A percentile compares a stretch with the other conserved stretches of the same genome.
Conservation (phyloP, 345 rosid genomes). For the Anacardium occidentale region DNA sequence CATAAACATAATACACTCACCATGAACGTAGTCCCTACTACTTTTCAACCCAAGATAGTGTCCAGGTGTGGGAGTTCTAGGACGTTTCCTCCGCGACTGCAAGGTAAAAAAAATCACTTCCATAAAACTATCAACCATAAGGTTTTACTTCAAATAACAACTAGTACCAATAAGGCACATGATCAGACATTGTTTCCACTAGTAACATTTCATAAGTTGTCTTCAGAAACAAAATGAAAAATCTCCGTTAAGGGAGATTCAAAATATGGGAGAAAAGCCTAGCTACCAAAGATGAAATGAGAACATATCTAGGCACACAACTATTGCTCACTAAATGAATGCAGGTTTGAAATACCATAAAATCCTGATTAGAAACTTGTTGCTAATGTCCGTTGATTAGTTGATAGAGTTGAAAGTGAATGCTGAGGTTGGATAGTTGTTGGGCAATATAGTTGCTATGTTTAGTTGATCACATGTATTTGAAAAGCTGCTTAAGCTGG, state of each 20-base stretch:
- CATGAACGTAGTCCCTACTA: slow-evolving; percentile 69
- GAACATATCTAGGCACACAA: slow-evolving; percentile 26
- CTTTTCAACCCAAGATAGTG: slow-evolving; percentile 97
- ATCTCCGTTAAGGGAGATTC: not conserved
- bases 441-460: slow-evolving; percentile 83
- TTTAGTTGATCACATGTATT: slow-evolving; percentile 90
- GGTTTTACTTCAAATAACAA: slow-evolving; percentile 1
- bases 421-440: slow-evolving; percentile 80
- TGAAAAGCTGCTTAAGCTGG: slow-evolving; percentile 95
- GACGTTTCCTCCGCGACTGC: slow-evolving; percentile 97
- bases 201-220: not conserved
- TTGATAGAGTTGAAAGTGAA: slow-evolving; percentile 86
- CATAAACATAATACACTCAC: slow-evolving; percentile 34
- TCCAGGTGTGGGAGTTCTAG: slow-evolving; percentile 98
- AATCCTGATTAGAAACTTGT: slow-evolving; percentile 75
- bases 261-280: slow-evolving; percentile 13
- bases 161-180: not conserved
- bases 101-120: slow-evolving; percentile 28
- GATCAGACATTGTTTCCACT: slow-evolving; percentile 17
- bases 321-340: slow-evolving; percentile 36
- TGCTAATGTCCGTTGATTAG: slow-evolving; percentile 98
- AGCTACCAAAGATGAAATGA: slow-evolving; percentile 21
- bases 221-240: not conserved
- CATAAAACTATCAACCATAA: slow-evolving; percentile 7
- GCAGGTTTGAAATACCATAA: slow-evolving; percentile 66